Base-by-base conservation (phyloP, 2,329 filamentous ascomycete species). In the Alternaria ethzedia region DNA sequence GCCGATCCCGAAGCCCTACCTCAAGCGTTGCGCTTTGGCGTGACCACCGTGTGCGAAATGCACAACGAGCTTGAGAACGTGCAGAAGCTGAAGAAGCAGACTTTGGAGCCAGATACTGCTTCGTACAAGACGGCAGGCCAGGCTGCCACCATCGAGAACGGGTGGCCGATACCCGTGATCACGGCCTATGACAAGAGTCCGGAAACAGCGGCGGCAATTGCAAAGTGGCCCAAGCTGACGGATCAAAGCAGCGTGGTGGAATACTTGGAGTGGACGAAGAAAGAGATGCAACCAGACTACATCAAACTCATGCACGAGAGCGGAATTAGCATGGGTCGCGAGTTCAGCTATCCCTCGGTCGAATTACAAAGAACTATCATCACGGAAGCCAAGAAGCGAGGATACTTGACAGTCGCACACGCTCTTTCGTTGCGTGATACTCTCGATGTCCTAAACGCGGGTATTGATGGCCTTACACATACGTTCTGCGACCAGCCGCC, bases 1-100 rank as follows among this genome's bases (percentile, higher is more conserved):
- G 83, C 77, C 2, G 79, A 82, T 44, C 72, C 76, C 0, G 61
- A 77, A 9, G 81, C 81, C 0, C 69, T 85, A 1, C 78, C 78
- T 2, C 83, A 86, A 65, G 78, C 81, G 3, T 71, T 86, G 2
- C 76, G 80, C 2, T 86, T 86, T 57, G 84, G 85, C 3, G 81
- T 86, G 11, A 86, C 84, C 0, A 86, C 85, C 1, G 82, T 85
- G 4, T 82, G 81, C 57, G 84, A 86, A 41, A 84, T 86, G 83
- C 82, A 84, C 43, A 80, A 76, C 61, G 78, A 78, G 65, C 47
- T 69, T 4, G 58, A 55, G 21, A 74, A 78, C 44, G 74, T 79
- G 12, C 57, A 62, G 15, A 75, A 74, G 32, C 64, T 79, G 17
- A 65, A 71, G 12, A 70, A 73, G 59, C 77, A 78, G 30, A 69